Evolutionary conservation across 1,139 yeast species (phyloP).

Genomic region (Yamadazyma membranifaciens): DNA sequence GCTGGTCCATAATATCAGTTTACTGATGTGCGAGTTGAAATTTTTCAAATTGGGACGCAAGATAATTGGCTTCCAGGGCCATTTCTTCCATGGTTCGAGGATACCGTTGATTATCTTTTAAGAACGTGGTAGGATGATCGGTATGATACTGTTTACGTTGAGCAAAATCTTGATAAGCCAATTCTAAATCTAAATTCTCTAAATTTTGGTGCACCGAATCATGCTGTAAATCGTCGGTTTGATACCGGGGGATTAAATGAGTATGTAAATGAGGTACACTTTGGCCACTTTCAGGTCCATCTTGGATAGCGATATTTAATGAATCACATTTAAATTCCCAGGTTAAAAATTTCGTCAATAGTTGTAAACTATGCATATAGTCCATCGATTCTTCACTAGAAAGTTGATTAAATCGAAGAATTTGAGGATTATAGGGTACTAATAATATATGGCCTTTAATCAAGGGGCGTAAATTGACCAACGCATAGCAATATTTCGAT

Average conservation of each 20-base stretch:
- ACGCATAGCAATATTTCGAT: slow-evolving; percentile 65
- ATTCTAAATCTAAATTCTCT: slow-evolving; percentile 43
- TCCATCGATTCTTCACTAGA: slow-evolving; percentile 72
- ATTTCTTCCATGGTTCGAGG: slow-evolving; percentile 59
- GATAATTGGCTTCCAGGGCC: slow-evolving; percentile 61
- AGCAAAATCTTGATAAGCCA: slow-evolving; percentile 28
- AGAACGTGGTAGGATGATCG: slow-evolving; percentile 14
- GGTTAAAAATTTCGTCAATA: slow-evolving; percentile 64
- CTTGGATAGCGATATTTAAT: slow-evolving; percentile 87
- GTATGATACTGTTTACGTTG: slow-evolving; percentile 18
- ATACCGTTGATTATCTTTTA: slow-evolving; percentile 41
- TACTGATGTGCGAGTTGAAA: slow-evolving; percentile 13
- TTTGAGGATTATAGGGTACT: slow-evolving; percentile 69
- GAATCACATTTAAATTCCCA: slow-evolving; percentile 72
- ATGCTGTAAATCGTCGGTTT: slow-evolving; percentile 66
- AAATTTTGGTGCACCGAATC: slow-evolving; percentile 57
- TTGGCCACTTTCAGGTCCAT: slow-evolving; percentile 95
- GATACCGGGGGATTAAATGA: slow-evolving; percentile 82
- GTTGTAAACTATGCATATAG: slow-evolving; percentile 74
- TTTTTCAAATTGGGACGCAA: slow-evolving; percentile 40
- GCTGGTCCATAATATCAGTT: slow-evolving; percentile 10
- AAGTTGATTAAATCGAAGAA: slow-evolving; percentile 63
- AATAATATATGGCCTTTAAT: slow-evolving; percentile 88
- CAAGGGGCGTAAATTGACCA: slow-evolving; percentile 86
- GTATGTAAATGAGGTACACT: slow-evolving; percentile 92